Conservation (phyloP, 2,329 filamentous ascomycete genomes). For the Septoria linicola region DNA sequence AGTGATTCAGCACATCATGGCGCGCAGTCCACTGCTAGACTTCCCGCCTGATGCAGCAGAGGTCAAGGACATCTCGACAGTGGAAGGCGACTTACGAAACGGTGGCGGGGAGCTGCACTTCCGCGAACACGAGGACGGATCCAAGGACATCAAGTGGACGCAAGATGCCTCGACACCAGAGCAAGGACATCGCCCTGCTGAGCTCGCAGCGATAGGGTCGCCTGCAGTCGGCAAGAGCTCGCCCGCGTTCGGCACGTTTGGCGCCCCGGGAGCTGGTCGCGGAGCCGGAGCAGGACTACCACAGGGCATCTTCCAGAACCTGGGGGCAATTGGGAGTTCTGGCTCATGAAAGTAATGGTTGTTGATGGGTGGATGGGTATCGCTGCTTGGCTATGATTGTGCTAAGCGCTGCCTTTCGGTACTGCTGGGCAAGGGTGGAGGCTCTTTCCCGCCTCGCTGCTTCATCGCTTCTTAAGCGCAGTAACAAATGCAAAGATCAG, state of each 20-base stretch:
- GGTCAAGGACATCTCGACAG: slow-evolving; percentile 82
- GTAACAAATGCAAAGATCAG: too few relatives aligned
- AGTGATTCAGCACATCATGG: slow-evolving; percentile 64
- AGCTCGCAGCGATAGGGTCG: slow-evolving; percentile 50
- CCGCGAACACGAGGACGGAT: slow-evolving; percentile 46
- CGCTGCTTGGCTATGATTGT: too few relatives aligned
- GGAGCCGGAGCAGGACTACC: slow-evolving; percentile 4
- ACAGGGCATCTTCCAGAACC: slow-evolving; percentile 27
- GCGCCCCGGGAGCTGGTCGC: slow-evolving; percentile 29
- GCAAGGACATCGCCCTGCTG: slow-evolving; percentile 26
- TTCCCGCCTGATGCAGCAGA: slow-evolving; percentile 62
- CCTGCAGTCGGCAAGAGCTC: slow-evolving; percentile 47
- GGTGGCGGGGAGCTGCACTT: slow-evolving; percentile 86
- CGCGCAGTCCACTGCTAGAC: slow-evolving; percentile 57
- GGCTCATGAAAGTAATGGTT: slow-evolving; percentile 5
- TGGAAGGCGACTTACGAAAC: slow-evolving; percentile 80
- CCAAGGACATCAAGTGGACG: slow-evolving; percentile 47
- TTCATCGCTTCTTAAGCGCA: too few relatives aligned
- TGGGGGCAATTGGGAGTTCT: slow-evolving; percentile 27
- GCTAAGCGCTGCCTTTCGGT: too few relatives aligned
- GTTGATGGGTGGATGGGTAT: not conserved
- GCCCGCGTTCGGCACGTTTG: slow-evolving; percentile 34
- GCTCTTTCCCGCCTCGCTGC: too few relatives aligned
- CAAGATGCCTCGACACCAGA: slow-evolving; percentile 33
- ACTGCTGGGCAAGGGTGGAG: too few relatives aligned